These are phyloP conservation scores for Trichosporon inkin DNA, from an alignment of 1,284 basidiomycete species.

Conservation along the genomic window DNA sequence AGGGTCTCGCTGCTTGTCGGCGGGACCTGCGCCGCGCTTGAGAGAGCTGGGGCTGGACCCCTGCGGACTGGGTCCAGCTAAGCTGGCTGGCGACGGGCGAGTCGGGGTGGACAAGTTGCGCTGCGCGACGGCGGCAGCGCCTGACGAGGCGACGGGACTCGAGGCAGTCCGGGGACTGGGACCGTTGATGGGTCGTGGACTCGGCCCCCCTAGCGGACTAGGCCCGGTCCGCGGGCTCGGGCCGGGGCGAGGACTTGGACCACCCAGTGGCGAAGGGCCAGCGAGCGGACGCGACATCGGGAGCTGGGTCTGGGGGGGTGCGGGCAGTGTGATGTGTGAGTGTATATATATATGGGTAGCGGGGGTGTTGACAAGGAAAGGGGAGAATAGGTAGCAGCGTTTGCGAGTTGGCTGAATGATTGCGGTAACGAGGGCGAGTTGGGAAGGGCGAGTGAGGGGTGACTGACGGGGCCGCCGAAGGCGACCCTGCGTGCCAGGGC, in stretches of 20 bases:
- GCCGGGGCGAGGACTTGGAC: constrained; percentile 15
- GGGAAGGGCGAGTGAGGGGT: not conserved
- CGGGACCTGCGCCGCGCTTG: not conserved
- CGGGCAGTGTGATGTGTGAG: not conserved
- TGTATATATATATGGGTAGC: not conserved
- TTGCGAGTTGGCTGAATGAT: not conserved
- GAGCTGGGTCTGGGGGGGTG: not conserved
- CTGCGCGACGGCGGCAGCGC: not conserved
- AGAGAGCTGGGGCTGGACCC: not conserved
- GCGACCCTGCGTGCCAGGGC: no score
- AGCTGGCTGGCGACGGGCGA: constrained; percentile 12
- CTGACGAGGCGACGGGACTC: constrained; percentile 6
- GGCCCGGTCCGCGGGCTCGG: constrained; percentile 7
- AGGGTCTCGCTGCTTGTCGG: constrained; percentile 9
- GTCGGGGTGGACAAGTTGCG: constrained; percentile 12
- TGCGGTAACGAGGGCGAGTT: not conserved
- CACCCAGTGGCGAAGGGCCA: constrained; percentile 18
- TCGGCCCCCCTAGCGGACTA: constrained; percentile 8
- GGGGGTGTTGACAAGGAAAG: not conserved
- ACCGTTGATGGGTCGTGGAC: constrained; percentile 14
- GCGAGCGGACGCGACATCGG: constrained; percentile 16
- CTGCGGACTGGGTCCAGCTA: constrained; percentile 4
- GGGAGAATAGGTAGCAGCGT: not conserved
- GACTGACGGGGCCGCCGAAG: not conserved
- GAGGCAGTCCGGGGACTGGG: constrained; percentile 16